Conservation (phyloP, 257 asterid genomes). For the Scutellaria minor region DNA sequence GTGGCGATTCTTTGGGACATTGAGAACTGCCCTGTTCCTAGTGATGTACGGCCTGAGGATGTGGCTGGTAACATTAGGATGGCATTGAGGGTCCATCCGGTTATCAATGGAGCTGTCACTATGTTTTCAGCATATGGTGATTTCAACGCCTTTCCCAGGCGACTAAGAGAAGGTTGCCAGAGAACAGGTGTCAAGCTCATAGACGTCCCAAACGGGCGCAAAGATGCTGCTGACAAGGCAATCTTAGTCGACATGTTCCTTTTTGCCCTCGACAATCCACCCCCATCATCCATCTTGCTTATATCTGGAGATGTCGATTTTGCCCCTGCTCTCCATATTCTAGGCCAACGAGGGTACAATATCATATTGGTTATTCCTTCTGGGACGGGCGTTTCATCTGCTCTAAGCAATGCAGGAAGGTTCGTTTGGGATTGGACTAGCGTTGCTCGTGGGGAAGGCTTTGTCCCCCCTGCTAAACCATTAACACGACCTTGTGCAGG, state of each 20-base stretch:
- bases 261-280: conserved; percentile 89
- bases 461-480: conserved; percentile 64
- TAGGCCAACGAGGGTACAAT: conserved; percentile 94
- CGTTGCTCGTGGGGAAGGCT: conserved; percentile 88
- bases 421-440: conserved; percentile 95
- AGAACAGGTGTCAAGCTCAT: conserved; percentile 90
- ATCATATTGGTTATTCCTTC: conserved; percentile 85
- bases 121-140: conserved; percentile 85
- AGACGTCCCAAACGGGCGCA: conserved; percentile 90
- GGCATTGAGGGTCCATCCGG: conserved; percentile 83
- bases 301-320: conserved; percentile 98
- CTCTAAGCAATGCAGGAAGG: conserved; percentile 82
- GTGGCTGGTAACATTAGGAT: conserved; percentile 83
- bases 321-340: conserved; percentile 91
- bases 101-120: conserved; percentile 75
- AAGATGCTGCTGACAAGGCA: conserved; percentile 97
- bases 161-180: conserved; percentile 93
- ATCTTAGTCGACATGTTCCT: conserved; percentile 95
- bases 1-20: conserved; percentile 97
- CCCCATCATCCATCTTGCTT: conserved; percentile 89
- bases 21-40: conserved; percentile 94
- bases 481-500: conserved; percentile 41
- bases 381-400: conserved; percentile 72
- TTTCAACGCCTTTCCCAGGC: conserved; percentile 80
- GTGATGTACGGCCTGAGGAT: conserved; percentile 85